Evolutionary conservation across 805 yeast genomes (phyloP).

Genomic region (Vanderwaltozyma verrucispora): DNA sequence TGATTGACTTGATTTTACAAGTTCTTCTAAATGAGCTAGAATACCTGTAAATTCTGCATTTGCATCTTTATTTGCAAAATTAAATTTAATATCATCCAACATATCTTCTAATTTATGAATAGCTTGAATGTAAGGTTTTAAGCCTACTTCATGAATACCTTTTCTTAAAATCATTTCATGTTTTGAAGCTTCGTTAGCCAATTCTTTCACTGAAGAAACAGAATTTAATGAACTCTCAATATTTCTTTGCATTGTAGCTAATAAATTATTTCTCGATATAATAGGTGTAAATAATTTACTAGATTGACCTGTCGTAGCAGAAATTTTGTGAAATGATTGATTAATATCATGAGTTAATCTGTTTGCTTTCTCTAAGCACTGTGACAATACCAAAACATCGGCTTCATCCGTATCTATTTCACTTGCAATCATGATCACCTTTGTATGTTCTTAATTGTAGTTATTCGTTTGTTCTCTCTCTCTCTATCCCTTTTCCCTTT

Average conservation of each 20-base stretch:
- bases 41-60: conserved; percentile 54
- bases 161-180: conserved; percentile 30
- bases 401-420: conserved; percentile 62
- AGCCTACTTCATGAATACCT: conserved; percentile 24
- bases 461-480: no score
- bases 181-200: conserved; percentile 36
- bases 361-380: conserved; percentile 51
- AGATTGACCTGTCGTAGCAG: conserved; percentile 21
- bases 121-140: conserved; percentile 31
- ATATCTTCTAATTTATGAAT: conserved; percentile 38
- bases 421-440: not conserved
- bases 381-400: conserved; percentile 73
- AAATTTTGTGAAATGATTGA: conserved; percentile 42
- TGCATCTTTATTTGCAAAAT: conserved; percentile 12
- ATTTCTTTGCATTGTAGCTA: conserved; percentile 45
- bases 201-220: conserved; percentile 39
- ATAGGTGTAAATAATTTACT: conserved; percentile 56
- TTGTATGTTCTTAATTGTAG: no score
- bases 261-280: conserved; percentile 46
- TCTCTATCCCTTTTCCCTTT: not conserved
- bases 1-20: conserved; percentile 48
- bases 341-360: conserved; percentile 46
- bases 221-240: conserved; percentile 44
- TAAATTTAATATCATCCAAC: conserved; percentile 33
- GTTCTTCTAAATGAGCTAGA: conserved; percentile 44